Base-by-base conservation (phyloP, 768 basidiomycete species). In the Termitomyces sp. region DNA sequence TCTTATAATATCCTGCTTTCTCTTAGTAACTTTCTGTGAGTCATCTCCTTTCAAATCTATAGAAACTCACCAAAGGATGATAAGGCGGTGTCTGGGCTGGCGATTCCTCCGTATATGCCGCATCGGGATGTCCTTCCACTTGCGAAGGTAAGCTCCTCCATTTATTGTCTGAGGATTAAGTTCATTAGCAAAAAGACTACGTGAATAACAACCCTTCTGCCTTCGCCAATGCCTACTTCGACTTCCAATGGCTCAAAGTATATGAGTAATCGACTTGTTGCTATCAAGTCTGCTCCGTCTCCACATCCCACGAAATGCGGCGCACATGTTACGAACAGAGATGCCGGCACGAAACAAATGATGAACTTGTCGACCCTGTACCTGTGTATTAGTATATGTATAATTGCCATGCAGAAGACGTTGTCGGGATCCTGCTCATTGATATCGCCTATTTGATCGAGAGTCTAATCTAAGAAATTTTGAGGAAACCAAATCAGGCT, bases 141-240 rank as follows among this genome's bases (percentile, higher is more conserved):
- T 86, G 85, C 63, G 72, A 71, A 37, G 73, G 85, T 84, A 58
- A 66, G 82, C 75, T 30, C 33, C 18, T 45, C 12, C 48, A 36
- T 18, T 12, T 22, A 51, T 3, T 52, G 53, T 41, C 37, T n/a
- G 6, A 24, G 31, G 11, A 12, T 39, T 33, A 2, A 16, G 51
- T 36, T 34, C 54, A 50, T 45, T 44, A 13, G n/a, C 50, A 57
- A 13, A 58, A 18, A 88, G 86, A 82, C 61, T 87, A 74, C 63
- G 87, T 88, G 63, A 78, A 84, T 73, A 79, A 80, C 60, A 86
- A 89, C 65, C 90, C 90, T 1, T 69, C 71, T 3, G 86, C 85
- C 12, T 91, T 91, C 72, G 62, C 63, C 11, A 74, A 87, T 34
- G 88, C 91, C 0, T 91, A 84, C 75, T 92, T 89, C 73, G 82